These are phyloP conservation scores for Psophocarpus tetragonolobus DNA, from an alignment of 306 rosid species.

Conservation along the genomic window DNA sequence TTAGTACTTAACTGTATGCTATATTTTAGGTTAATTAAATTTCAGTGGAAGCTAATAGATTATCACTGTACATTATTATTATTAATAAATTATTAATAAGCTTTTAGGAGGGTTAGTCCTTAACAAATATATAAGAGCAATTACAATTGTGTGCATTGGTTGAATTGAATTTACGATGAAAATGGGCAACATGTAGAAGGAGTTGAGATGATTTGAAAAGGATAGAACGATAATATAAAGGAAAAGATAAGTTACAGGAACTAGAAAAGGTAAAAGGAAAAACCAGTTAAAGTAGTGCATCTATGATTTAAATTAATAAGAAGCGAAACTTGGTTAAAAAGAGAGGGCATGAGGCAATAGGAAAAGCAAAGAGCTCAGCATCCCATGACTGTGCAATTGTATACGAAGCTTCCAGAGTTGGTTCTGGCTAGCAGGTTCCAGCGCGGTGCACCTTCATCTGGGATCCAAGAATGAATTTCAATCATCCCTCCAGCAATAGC, in stretches of 20 bases:
- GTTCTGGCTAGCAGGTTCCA: slow-evolving; percentile 63
- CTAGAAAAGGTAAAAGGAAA: too few species aligned
- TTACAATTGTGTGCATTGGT: slow-evolving; percentile 44
- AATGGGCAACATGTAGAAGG: slow-evolving; percentile 42
- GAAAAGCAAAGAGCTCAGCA: slow-evolving; percentile 51
- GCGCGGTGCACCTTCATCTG: slow-evolving; percentile 46
- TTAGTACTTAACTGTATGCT: too few species aligned
- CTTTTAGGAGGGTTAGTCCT: background rate
- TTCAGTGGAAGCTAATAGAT: too few species aligned
- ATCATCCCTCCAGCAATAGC: slow-evolving; percentile 30
- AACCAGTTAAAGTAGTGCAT: too few species aligned
- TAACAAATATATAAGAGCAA: slow-evolving; percentile 14
- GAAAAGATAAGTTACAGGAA: too few species aligned
- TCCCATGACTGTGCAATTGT: slow-evolving; percentile 83
- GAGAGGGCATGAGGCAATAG: too few species aligned
- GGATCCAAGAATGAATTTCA: slow-evolving; percentile 62
- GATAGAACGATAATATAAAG: slow-evolving; percentile 41
- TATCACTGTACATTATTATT: too few species aligned
- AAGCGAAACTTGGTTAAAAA: too few species aligned
- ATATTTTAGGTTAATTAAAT: too few species aligned
- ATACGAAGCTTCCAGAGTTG: slow-evolving; percentile 54
- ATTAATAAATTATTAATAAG: too few species aligned
- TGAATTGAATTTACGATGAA: slow-evolving; percentile 46
- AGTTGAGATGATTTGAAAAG: slow-evolving; percentile 43
- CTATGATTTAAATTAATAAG: too few species aligned